Evolutionary conservation across 2,329 filamentous ascomycete species (phyloP).

Genomic region (Ophiosphaerella herpotricha): DNA sequence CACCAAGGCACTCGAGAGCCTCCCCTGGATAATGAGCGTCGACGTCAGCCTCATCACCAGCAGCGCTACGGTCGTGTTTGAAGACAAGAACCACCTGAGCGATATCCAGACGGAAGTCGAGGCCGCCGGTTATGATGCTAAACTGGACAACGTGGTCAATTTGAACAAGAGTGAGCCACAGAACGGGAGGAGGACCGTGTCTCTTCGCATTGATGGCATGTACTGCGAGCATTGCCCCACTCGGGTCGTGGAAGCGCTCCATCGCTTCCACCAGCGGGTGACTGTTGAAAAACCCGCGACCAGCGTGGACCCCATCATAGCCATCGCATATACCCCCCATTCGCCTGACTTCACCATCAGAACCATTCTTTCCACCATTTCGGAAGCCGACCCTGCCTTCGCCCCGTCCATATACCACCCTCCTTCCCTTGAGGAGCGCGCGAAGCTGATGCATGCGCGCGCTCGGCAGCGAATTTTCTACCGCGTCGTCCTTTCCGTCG

Average conservation of each 20-base stretch:
- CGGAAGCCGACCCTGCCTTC: constrained; percentile 68
- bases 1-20: constrained; percentile 51
- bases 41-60: constrained; percentile 59
- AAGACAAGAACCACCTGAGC: constrained; percentile 51
- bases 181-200: constrained; percentile 34
- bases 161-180: constrained; percentile 18
- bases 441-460: constrained; percentile 69
- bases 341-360: constrained; percentile 75
- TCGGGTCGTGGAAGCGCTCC: constrained; percentile 60
- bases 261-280: constrained; percentile 57
- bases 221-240: constrained; percentile 53
- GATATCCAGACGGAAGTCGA: constrained; percentile 57
- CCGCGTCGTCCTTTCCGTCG: constrained; percentile 71
- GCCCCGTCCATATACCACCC: constrained; percentile 74
- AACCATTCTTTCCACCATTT: constrained; percentile 70
- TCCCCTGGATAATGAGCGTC: constrained; percentile 53
- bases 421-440: constrained; percentile 81
- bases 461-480: constrained; percentile 71
- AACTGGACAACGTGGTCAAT: constrained; percentile 39
- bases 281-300: constrained; percentile 60
- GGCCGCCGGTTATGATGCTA: constrained; percentile 50
- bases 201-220: constrained; percentile 49
- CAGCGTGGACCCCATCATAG: constrained; percentile 63
- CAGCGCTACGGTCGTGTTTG: constrained; percentile 55
- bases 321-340: constrained; percentile 70